A percentile compares a stretch with the other conserved stretches of the same genome.
phyloP scores from a whole-genome alignment of 2,329 filamentous ascomycete species.

The Ceratocystis harringtonii region DNA sequence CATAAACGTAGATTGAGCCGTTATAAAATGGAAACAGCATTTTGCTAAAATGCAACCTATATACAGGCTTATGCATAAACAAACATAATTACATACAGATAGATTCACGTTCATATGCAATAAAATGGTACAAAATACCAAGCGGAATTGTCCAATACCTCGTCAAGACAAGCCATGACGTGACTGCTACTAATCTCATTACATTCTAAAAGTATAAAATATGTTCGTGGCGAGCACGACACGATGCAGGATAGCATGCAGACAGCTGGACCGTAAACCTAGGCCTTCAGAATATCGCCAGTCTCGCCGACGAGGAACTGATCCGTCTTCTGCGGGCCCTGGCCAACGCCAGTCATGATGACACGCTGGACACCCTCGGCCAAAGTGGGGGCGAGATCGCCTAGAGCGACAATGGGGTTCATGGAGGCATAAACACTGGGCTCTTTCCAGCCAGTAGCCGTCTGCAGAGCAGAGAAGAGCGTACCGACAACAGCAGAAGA shows the following conservation, averaged over 20 bases:
- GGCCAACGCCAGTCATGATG: conserved; percentile 81
- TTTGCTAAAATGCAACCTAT: conserved; percentile 3
- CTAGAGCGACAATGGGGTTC: conserved; percentile 40
- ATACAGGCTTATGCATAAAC: neutral
- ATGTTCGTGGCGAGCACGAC: neutral
- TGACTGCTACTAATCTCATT: neutral
- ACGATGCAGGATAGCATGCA: neutral
- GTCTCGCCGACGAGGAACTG: conserved; percentile 59
- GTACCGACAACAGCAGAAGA: conserved; percentile 57
- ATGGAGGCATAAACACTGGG: conserved; percentile 34
- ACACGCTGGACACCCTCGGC: conserved; percentile 72
- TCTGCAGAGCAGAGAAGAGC: conserved; percentile 52
- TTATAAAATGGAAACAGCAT: neutral
- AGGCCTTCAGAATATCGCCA: conserved; percentile 26
- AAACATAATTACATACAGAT: neutral
- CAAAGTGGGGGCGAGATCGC: conserved; percentile 48
- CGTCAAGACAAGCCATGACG: neutral
- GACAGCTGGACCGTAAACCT: neutral
- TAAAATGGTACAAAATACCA: neutral
- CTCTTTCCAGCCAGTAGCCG: conserved; percentile 57
- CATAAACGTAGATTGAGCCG: neutral
- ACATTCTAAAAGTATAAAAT: neutral
- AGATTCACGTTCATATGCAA: neutral
- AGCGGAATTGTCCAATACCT: neutral
- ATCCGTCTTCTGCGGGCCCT: conserved; percentile 69